These are phyloP conservation scores for Deakozyma indianensis DNA, from an alignment of 805 yeast species.

Conservation along the genomic window DNA sequence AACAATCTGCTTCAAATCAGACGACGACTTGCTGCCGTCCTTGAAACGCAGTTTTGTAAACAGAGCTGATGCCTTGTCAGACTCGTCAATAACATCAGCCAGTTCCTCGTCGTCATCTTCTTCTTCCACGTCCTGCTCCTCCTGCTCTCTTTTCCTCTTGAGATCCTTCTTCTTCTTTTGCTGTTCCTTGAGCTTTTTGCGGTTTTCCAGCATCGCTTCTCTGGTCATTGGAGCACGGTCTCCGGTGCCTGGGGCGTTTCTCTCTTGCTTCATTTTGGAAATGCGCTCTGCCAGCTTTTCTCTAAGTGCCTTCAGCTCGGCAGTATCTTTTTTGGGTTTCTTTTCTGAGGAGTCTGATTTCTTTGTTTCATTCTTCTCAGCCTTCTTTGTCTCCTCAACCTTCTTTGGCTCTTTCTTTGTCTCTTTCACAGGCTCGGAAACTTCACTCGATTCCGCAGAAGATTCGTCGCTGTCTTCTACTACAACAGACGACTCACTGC, in stretches of 20 bases:
- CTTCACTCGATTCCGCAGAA: neutral
- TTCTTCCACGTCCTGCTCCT: constrained; percentile 28
- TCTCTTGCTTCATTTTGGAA: constrained; percentile 49
- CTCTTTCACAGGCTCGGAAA: neutral
- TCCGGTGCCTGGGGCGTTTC: constrained; percentile 86
- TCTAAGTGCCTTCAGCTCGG: constrained; percentile 50
- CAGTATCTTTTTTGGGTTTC: constrained; percentile 3
- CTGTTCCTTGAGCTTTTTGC: constrained; percentile 34
- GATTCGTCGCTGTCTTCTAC: neutral
- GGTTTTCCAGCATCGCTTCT: constrained; percentile 60
- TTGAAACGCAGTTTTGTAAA: constrained; percentile 72
- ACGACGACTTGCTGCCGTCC: constrained; percentile 68
- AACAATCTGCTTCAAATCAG: constrained; percentile 46
- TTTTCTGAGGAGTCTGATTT: constrained; percentile 3
- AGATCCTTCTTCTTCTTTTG: constrained; percentile 26
- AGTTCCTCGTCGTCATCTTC: constrained; percentile 24
- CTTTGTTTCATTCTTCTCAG: constrained; percentile 14
- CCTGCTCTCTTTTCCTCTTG: constrained; percentile 20
- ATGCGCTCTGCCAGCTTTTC: constrained; percentile 71
- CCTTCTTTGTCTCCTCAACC: constrained; percentile 9
- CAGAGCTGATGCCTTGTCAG: constrained; percentile 32
- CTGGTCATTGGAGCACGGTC: constrained; percentile 70
- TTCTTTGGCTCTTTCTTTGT: neutral
- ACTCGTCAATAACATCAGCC: constrained; percentile 23
- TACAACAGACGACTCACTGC: neutral